Conservation (phyloP, 179 eudicot genomes). For the Spinacia oleracea region DNA sequence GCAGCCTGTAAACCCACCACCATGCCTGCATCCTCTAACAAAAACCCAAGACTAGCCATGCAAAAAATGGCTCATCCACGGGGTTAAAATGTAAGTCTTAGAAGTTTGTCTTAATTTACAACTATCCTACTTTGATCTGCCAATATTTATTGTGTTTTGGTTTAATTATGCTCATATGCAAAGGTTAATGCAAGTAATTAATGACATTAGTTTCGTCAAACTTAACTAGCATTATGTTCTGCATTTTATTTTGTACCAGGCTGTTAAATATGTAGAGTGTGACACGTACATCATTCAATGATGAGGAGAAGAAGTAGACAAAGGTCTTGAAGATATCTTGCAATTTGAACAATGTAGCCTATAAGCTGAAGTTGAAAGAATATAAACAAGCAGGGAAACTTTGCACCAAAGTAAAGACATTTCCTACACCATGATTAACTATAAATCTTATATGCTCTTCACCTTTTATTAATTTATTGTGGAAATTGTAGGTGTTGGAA, state of each 20-base stretch:
- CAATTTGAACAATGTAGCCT: slow-evolving; percentile 90
- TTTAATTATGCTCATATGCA: no score
- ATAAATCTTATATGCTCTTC: slow-evolving; percentile 12
- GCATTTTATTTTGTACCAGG: slow-evolving; percentile 39
- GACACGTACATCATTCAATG: slow-evolving; percentile 77
- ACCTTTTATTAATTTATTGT: not conserved
- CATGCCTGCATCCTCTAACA: no score
- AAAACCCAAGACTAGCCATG: no score
- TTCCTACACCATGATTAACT: not conserved
- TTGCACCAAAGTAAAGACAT: slow-evolving; percentile 75
- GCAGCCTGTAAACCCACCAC: no score
- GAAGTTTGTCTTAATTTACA: no score
- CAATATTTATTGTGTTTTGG: no score
- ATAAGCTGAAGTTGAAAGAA: slow-evolving; percentile 84
- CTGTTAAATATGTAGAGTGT: slow-evolving; percentile 79
- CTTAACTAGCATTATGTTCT: no score
- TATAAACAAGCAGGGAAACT: slow-evolving; percentile 92
- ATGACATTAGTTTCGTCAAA: no score
- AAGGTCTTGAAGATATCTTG: slow-evolving; percentile 77
- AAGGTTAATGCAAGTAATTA: no score
- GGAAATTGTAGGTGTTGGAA: slow-evolving; percentile 58
- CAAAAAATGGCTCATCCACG: no score
- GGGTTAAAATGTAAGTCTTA: no score
- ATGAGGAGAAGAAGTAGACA: slow-evolving; percentile 86
- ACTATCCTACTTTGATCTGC: no score